Evolutionary conservation across 768 basidiomycete species (phyloP).

Genomic region (Gautieria morchelliformis): DNA sequence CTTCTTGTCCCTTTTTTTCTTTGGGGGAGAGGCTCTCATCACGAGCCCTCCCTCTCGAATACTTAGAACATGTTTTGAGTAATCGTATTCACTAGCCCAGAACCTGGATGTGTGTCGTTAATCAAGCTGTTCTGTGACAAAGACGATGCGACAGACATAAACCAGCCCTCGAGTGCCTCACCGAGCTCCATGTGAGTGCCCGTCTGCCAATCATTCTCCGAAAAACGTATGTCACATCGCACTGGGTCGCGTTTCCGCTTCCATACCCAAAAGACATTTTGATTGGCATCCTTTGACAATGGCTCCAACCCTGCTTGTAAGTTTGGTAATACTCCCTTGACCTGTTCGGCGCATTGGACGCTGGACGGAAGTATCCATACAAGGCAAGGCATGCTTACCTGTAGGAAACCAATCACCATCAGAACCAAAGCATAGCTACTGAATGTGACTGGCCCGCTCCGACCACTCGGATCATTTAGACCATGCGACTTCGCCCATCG

Average conservation of each 20-base stretch:
- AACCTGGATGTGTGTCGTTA: slow-evolving; percentile 25
- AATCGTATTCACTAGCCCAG: slow-evolving; percentile 33
- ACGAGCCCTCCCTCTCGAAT: slow-evolving; percentile 34
- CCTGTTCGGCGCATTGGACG: slow-evolving; percentile 21
- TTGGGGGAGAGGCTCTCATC: neutral
- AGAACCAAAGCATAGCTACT: slow-evolving; percentile 53
- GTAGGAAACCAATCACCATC: slow-evolving; percentile 53
- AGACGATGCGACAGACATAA: slow-evolving; percentile 25
- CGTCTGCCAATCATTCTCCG: slow-evolving; percentile 10
- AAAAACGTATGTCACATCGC: slow-evolving; percentile 23
- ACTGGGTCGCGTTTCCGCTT: slow-evolving; percentile 10
- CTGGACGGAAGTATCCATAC: neutral
- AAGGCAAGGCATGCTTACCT: slow-evolving; percentile 28
- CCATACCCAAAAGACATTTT: slow-evolving; percentile 26
- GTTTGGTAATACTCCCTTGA: slow-evolving; percentile 37
- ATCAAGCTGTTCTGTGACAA: neutral
- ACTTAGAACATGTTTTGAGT: slow-evolving; percentile 22
- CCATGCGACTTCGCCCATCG: slow-evolving; percentile 47
- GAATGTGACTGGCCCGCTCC: slow-evolving; percentile 28
- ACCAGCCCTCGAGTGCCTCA: slow-evolving; percentile 30
- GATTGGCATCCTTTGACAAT: slow-evolving; percentile 3
- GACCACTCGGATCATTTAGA: slow-evolving; percentile 35
- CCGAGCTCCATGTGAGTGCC: slow-evolving; percentile 11
- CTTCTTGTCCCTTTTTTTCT: neutral
- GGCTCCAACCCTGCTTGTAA: slow-evolving; percentile 32